Conservation (phyloP, 2,329 filamentous ascomycete genomes). For the Colletotrichum costaricense region DNA sequence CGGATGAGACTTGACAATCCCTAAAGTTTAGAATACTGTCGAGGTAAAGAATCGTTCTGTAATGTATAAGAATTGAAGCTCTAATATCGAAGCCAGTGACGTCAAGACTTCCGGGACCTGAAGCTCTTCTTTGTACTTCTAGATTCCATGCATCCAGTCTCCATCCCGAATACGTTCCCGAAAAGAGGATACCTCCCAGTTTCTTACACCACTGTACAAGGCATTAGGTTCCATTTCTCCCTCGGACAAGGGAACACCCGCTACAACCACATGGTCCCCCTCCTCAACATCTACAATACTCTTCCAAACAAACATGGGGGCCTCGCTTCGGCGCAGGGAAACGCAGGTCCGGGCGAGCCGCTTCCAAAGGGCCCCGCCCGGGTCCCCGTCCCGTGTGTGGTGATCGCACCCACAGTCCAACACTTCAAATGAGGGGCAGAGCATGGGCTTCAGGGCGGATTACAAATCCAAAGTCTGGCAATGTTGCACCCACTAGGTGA, state of each 20-base stretch:
- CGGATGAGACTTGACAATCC: background rate
- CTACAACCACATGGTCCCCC: background rate
- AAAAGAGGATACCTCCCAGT: background rate
- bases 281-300: background rate
- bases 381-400: background rate
- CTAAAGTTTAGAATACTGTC: rapidly evolving
- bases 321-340: background rate
- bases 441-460: background rate
- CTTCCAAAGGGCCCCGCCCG: background rate
- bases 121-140: constrained; percentile 9
- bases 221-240: constrained; percentile 1
- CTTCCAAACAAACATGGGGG: background rate
- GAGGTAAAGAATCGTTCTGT: background rate
- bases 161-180: background rate
- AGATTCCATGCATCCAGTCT: background rate
- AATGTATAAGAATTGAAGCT: background rate
- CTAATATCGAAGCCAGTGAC: background rate
- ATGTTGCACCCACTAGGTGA: background rate
- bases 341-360: constrained; percentile 11
- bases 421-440: constrained; percentile 25
- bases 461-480: constrained; percentile 23
- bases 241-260: constrained; percentile 8
- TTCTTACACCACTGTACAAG: no score
- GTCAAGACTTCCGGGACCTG: constrained; percentile 17
- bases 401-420: constrained; percentile 14